A percentile compares a stretch with the other conserved stretches of the same genome.
These are phyloP conservation scores for Cytospora chrysosperma DNA, from an alignment of 2,329 filamentous ascomycete species.

Conservation along the genomic window DNA sequence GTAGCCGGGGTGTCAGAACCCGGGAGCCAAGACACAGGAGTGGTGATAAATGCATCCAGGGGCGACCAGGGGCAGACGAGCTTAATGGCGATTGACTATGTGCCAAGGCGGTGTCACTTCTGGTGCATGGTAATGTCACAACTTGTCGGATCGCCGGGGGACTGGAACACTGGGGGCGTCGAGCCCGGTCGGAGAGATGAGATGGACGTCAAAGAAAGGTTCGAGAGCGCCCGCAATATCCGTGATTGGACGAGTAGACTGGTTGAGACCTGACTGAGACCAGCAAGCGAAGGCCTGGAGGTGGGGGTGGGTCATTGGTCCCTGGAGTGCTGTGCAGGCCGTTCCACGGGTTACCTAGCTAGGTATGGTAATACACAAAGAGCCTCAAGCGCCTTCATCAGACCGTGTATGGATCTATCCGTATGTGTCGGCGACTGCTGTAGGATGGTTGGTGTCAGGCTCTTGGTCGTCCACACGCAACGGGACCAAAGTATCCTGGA, in stretches of 20 bases:
- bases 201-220: neutral
- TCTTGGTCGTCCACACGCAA: no score
- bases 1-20: neutral
- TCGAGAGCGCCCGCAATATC: neutral
- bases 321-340: neutral
- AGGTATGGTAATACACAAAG: no score
- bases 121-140: constrained; percentile 12
- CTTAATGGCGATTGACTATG: constrained; percentile 19
- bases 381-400: neutral
- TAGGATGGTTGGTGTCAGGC: no score
- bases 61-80: neutral
- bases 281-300: neutral
- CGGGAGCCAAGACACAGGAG: neutral
- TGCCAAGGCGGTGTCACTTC: constrained; percentile 6
- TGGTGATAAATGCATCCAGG: neutral
- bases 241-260: neutral
- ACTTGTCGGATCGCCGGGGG: constrained; percentile 21
- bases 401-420: no score
- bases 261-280: neutral
- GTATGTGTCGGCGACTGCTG: neutral
- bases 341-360: neutral
- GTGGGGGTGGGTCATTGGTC: neutral
- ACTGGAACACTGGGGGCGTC: constrained; percentile 22
- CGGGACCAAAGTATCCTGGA: no score
- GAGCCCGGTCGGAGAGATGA: constrained; percentile 18